Base-by-base conservation (phyloP, 371 early-diverging fungal genomes). In the Mortierella sp. region DNA sequence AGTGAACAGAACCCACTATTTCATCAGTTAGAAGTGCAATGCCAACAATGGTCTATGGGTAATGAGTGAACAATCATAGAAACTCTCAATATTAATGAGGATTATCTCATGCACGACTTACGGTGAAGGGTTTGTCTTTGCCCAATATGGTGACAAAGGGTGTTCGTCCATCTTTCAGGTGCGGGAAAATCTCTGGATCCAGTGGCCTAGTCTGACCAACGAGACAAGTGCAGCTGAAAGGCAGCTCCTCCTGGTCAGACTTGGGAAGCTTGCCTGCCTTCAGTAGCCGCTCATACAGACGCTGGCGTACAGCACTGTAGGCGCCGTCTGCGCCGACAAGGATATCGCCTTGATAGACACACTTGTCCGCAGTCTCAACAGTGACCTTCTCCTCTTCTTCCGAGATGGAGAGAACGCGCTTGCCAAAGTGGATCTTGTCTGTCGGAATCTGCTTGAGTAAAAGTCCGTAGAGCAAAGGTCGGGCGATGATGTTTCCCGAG, bases 241-340 rank as follows among this genome's bases (percentile, higher is more conserved):
- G 67, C 0, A 66, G 47, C 6, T 45, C 48, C 45, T 41, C 52
- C 16, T 66, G 29, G 13, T 71, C 64, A 1, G 26, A 5, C 16
- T 44, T 48, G 2, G 73, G 73, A 0, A 72, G 66, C 11, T 14
- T n/a, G 8, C 73, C 73, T 24, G 34, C 29, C 22, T 48, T 31
- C 39, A 10, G 40, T 13, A 72, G 4, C 0, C 39, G n/a, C 24
- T 65, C 44, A 19, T 66, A 72, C 5, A 72, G 37, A 1, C 52
- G 53, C 43, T 72, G 66, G 2, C 73, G 66, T 19, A 72, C 73
- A 0, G 53, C 55, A 8, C 66, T 65, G 24, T 72, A 66, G 10
- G 73, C 73, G 8, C 73, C 73, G 22, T 72, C 73, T 6, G 73
- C 73, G 1, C 73, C 73, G 13, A 72, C 66, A 19, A 73, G 44